Evolutionary conservation across 768 basidiomycete genomes (phyloP).

Genomic region (Pisolithus orientalis): DNA sequence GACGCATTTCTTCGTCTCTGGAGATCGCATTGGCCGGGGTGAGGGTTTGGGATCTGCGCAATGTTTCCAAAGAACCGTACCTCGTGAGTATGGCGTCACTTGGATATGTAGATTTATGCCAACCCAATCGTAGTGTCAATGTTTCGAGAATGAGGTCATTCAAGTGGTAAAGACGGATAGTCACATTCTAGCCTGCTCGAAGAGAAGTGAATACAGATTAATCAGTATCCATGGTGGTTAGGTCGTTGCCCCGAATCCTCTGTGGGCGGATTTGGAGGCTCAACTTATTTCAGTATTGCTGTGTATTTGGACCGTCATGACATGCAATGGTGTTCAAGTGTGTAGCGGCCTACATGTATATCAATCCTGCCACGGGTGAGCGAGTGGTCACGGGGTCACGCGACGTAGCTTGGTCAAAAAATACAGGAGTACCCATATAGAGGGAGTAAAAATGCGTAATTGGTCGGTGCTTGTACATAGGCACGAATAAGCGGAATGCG

Average conservation of each 20-base stretch:
- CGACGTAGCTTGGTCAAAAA: too few relatives aligned
- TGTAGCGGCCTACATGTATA: too few relatives aligned
- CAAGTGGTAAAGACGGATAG: constrained; percentile 32
- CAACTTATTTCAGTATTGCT: too few relatives aligned
- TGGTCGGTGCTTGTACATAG: too few relatives aligned
- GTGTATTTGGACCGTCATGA: too few relatives aligned
- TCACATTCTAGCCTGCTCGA: constrained; percentile 33
- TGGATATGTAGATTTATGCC: background rate
- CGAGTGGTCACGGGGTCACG: too few relatives aligned
- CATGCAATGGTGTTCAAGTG: too few relatives aligned
- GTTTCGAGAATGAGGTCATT: constrained; percentile 31
- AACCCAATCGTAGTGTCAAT: constrained; percentile 23
- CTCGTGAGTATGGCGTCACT: constrained; percentile 13
- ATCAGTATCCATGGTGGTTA: constrained; percentile 18
- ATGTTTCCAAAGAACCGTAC: constrained; percentile 18
- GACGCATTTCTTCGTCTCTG: constrained; percentile 36
- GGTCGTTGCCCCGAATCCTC: background rate
- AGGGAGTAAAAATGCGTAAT: too few relatives aligned
- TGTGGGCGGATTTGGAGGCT: too few relatives aligned
- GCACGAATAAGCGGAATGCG: constrained; percentile 9
- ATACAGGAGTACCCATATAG: too few relatives aligned
- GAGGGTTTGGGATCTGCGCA: constrained; percentile 45
- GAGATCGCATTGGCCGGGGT: constrained; percentile 36
- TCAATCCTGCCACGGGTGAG: too few relatives aligned
- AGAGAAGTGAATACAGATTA: constrained; percentile 29